Evolutionary conservation across 2,329 filamentous ascomycete genomes (phyloP).

Genomic region (Penicillium sp.): DNA sequence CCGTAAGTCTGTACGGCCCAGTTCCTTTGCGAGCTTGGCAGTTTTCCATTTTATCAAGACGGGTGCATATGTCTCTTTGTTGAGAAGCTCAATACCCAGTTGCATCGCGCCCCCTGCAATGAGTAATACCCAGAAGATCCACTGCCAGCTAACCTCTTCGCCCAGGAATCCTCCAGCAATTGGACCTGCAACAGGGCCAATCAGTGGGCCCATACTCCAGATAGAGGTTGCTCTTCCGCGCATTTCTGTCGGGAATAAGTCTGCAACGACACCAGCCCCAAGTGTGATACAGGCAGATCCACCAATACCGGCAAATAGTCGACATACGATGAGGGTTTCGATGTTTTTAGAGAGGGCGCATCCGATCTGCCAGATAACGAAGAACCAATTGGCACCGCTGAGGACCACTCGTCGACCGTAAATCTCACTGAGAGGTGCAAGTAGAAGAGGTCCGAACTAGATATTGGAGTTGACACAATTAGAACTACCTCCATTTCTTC

Average conservation of each 20-base stretch:
- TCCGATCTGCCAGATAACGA: conserved; percentile 66
- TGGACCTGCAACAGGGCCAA: conserved; percentile 49
- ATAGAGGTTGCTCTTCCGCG: conserved; percentile 49
- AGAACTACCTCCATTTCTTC: background rate
- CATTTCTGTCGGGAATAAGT: conserved; percentile 47
- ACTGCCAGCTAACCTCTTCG: conserved; percentile 55
- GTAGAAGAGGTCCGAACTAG: conserved; percentile 61
- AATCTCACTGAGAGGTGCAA: conserved; percentile 69
- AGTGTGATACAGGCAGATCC: conserved; percentile 43
- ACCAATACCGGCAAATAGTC: conserved; percentile 63
- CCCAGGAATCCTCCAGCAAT: conserved; percentile 59
- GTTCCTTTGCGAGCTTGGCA: conserved; percentile 24
- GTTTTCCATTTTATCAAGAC: conserved; percentile 34
- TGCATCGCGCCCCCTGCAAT: conserved; percentile 41
- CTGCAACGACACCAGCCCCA: conserved; percentile 52
- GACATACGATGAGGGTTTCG: conserved; percentile 62
- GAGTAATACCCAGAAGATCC: conserved; percentile 55
- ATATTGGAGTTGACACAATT: background rate
- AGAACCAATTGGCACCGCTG: conserved; percentile 60
- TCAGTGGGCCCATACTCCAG: conserved; percentile 46
- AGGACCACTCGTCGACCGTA: conserved; percentile 66
- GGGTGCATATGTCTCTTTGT: conserved; percentile 31
- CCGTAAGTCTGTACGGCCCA: conserved; percentile 24
- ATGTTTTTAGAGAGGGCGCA: conserved; percentile 62
- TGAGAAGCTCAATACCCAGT: conserved; percentile 22